These are phyloP conservation scores for Mortierella antarctica DNA, from an alignment of 192 early-diverging fungal genomes.

Conservation along the genomic window DNA sequence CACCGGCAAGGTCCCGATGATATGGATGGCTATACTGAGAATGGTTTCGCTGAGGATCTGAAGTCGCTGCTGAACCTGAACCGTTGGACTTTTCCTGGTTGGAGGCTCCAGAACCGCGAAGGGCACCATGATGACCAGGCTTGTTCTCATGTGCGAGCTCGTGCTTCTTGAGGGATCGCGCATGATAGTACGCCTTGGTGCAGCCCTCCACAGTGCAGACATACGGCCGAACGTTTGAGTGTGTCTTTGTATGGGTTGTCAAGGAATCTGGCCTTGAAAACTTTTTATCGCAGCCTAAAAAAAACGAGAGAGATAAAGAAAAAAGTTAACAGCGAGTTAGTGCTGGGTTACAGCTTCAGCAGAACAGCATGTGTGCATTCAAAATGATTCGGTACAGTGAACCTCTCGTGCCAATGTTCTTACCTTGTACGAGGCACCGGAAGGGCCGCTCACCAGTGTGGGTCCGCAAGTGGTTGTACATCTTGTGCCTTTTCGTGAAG, in stretches of 20 bases:
- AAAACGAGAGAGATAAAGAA: constrained; percentile 8
- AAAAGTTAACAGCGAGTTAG: neutral
- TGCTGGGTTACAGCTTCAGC: neutral
- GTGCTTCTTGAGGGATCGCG: constrained; percentile 71
- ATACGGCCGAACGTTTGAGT: constrained; percentile 67
- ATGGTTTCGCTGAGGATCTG: constrained; percentile 5
- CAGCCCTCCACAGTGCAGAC: constrained; percentile 62
- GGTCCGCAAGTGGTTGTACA: constrained; percentile 76
- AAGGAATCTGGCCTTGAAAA: constrained; percentile 61
- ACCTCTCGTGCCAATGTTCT: neutral
- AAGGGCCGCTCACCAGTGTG: constrained; percentile 84
- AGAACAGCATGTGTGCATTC: neutral
- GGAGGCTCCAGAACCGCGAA: constrained; percentile 31
- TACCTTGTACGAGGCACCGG: constrained; percentile 66
- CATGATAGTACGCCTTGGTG: constrained; percentile 71
- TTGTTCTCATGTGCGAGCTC: constrained; percentile 61
- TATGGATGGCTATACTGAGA: constrained; percentile 45
- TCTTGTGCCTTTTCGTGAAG: constrained; percentile 77
- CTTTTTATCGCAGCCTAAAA: constrained; percentile 57
- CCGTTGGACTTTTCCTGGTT: constrained; percentile 9
- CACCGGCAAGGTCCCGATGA: constrained; percentile 24
- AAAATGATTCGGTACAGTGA: neutral
- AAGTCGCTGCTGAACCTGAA: neutral
- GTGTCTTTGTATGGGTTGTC: constrained; percentile 67
- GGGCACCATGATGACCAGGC: constrained; percentile 1